Conservation (phyloP, 176 grass and related monocot genomes). For the Areca catechu region DNA sequence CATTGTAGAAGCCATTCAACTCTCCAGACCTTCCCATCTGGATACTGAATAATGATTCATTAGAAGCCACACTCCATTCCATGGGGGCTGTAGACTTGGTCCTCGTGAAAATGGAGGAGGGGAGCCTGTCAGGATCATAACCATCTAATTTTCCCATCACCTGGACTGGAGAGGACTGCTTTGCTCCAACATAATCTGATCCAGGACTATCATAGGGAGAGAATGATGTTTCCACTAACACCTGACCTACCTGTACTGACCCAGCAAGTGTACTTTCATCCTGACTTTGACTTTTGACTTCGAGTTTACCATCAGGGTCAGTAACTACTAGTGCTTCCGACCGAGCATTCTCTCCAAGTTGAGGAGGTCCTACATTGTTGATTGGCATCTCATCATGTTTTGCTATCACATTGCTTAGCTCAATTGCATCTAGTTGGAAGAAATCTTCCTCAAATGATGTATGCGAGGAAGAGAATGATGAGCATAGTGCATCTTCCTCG, state of each 20-base stretch:
- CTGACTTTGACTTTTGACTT: background rate
- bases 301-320: background rate
- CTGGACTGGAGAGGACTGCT: slow-evolving; percentile 25
- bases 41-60: slow-evolving; percentile 75
- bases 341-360: background rate
- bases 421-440: slow-evolving; percentile 21
- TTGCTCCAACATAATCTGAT: background rate
- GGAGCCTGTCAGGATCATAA: slow-evolving; percentile 57
- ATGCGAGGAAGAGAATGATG: slow-evolving; percentile 5
- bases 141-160: slow-evolving; percentile 3
- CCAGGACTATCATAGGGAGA: background rate
- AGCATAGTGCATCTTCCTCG: slow-evolving; percentile 13
- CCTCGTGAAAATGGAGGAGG: slow-evolving; percentile 45
- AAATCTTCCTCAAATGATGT: slow-evolving; percentile 1
- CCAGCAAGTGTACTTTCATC: slow-evolving; percentile 4
- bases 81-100: slow-evolving; percentile 25
- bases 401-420: slow-evolving; percentile 5
- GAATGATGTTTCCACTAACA: background rate
- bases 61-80: slow-evolving; percentile 65
- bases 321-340: background rate
- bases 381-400: background rate
- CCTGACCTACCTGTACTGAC: background rate
- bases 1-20: slow-evolving; percentile 7
- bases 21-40: slow-evolving; percentile 36
- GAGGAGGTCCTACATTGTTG: background rate